Evolutionary conservation across 805 yeast species (phyloP).

Genomic region (Myxozyma kluyveri): DNA sequence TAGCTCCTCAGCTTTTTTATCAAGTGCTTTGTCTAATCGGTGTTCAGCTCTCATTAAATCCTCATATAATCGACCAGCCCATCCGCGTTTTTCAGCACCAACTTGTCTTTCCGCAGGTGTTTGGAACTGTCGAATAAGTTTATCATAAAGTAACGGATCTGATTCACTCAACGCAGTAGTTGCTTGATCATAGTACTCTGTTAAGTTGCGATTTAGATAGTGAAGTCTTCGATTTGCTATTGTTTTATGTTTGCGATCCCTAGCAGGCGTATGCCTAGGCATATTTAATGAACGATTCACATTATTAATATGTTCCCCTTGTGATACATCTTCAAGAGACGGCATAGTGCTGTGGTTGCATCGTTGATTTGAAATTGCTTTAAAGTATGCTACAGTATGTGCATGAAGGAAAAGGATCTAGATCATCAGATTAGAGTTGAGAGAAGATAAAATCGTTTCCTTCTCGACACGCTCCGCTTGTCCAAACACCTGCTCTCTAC

Average conservation of each 20-base stretch:
- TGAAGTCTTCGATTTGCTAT: slow-evolving; percentile 20
- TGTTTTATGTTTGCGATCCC: slow-evolving; percentile 5
- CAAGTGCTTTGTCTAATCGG: slow-evolving; percentile 3
- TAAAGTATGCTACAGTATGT: no score
- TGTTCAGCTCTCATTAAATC: slow-evolving; percentile 25
- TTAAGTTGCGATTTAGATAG: slow-evolving; percentile 4
- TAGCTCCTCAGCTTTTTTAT: slow-evolving; percentile 6
- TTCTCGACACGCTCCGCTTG: no score
- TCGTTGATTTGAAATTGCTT: no score
- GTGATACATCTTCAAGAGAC: no score
- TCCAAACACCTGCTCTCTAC: no score
- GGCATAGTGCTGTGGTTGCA: no score
- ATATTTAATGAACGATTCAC: no score
- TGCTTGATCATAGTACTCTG: background rate
- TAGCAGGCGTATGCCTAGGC: slow-evolving; percentile 1
- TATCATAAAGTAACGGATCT: slow-evolving; percentile 12
- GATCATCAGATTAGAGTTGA: no score
- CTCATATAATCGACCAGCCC: slow-evolving; percentile 27
- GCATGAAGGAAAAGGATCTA: no score
- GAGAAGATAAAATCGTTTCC: no score
- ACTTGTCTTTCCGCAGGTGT: slow-evolving; percentile 17
- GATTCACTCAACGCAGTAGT: slow-evolving; percentile 10
- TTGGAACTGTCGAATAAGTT: slow-evolving; percentile 17
- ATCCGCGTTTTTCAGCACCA: slow-evolving; percentile 14
- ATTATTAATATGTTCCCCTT: no score